Evolutionary conservation across 1,284 basidiomycete species (phyloP).

Genomic region (Waitea zeae): DNA sequence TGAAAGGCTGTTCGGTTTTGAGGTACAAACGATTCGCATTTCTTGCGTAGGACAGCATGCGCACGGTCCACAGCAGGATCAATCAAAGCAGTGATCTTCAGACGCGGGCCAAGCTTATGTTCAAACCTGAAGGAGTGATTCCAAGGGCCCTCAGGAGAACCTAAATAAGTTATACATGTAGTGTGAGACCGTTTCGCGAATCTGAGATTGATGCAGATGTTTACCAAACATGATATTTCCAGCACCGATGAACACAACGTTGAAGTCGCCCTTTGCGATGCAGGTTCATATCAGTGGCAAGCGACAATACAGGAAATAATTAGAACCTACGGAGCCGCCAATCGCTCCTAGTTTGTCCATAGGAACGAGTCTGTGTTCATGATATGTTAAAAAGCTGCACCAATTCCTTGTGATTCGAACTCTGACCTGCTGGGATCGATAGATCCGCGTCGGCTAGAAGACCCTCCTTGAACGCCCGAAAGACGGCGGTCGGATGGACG

Average conservation of each 20-base stretch:
- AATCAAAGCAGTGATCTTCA: slow-evolving; percentile 90
- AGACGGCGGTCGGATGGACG: neutral
- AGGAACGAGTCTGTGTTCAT: slow-evolving; percentile 46
- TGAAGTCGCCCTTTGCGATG: slow-evolving; percentile 41
- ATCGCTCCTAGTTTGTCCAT: slow-evolving; percentile 48
- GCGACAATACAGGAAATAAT: neutral
- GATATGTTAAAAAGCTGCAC: too few species aligned
- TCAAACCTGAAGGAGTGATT: slow-evolving; percentile 94
- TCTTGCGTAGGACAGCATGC: slow-evolving; percentile 67
- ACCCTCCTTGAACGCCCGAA: neutral
- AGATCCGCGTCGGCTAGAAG: neutral
- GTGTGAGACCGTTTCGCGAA: neutral
- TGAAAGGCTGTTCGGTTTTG: too few species aligned
- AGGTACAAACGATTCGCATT: slow-evolving; percentile 89
- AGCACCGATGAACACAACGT: slow-evolving; percentile 82
- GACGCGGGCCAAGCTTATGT: slow-evolving; percentile 90
- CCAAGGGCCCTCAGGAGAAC: slow-evolving; percentile 77
- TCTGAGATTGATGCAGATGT: slow-evolving; percentile 8
- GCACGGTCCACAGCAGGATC: slow-evolving; percentile 83
- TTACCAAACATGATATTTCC: slow-evolving; percentile 91
- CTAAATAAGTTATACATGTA: slow-evolving; percentile 17
- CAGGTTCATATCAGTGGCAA: neutral
- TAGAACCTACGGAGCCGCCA: neutral
- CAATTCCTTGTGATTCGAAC: too few species aligned
- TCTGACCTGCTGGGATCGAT: neutral